Base-by-base conservation (phyloP, 1,284 basidiomycete genomes). In the Apiotrichum domesticum region DNA sequence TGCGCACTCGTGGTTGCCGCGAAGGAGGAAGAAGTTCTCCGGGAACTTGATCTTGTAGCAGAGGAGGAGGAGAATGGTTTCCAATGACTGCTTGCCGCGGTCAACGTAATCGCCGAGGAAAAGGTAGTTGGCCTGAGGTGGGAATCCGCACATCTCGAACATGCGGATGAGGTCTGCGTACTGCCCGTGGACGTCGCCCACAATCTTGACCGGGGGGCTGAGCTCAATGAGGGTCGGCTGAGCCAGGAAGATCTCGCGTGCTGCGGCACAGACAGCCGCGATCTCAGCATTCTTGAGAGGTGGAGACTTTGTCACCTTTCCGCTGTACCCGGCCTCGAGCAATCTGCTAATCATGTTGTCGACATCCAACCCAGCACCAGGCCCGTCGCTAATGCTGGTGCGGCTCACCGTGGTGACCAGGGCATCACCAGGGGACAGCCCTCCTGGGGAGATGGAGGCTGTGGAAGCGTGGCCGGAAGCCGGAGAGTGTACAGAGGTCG, bases 11-110 rank as follows among this genome's bases (percentile, higher is more conserved):
- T 99, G 96, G 77, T 99, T 99, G 48, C 96, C 96, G 66, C 96
- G 84, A 48, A 99, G 80, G 35, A 99, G 81, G 81, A 98, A 98
- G 80, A 99, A 98, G 80, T 98, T 98, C 80, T 99, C 96, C 3
- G 96, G 96, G 77, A 95, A 99, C 79, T 98, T 98, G 80, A 97
- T 90, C 82, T 99, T 99, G 85, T 98, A 98, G 77, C 94, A 98
- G 40, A 98, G 81, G 39, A 99, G 81, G 48, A 99, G 83, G 35
- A 98, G 83, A 69, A 99, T 98, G 9, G 96, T 98, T 78, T 99
- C 96, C 56, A 99, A 83, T 69, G 89, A 93, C 79, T 98, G 96
- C 80, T 98, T 98, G 55, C 96, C 96, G 63, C 96, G 83, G 78
- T 99, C 96, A 66, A 99, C 96, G 69, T 98, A 98, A 79, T 98